A percentile compares a stretch with the other conserved stretches of the same genome.
phyloP scores from a whole-genome alignment of 2,329 filamentous ascomycete genomes.

The Apiospora marii region DNA sequence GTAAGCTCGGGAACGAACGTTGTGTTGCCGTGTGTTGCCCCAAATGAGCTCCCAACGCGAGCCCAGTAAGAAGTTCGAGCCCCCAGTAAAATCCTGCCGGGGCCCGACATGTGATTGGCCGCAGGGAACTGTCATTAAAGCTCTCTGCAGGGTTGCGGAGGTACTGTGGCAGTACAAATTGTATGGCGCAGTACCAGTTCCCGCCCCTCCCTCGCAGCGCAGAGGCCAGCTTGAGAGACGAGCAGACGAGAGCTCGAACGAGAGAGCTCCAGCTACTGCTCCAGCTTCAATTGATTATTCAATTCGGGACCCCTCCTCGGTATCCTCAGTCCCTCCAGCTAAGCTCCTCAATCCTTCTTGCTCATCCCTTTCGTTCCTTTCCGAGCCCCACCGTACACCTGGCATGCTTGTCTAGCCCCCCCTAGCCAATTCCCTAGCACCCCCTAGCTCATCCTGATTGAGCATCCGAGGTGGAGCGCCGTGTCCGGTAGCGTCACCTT shows the following conservation, averaged over 20 bases:
- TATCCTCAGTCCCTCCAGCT: not conserved
- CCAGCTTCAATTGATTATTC: too few relatives aligned
- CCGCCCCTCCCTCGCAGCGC: not conserved
- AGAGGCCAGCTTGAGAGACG: not conserved
- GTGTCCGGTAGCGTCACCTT: not conserved
- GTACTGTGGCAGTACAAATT: not conserved
- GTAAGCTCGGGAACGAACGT: not conserved
- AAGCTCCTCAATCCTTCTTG: not conserved
- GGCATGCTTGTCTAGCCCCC: conserved; percentile 2
- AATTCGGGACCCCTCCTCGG: not conserved
- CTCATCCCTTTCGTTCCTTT: not conserved
- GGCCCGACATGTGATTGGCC: not conserved
- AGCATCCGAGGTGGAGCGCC: not conserved
- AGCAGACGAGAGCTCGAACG: too few relatives aligned
- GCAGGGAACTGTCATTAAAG: not conserved
- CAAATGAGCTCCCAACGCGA: not conserved
- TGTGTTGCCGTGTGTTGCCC: not conserved
- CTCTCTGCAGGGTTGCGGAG: not conserved
- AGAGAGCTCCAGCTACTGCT: too few relatives aligned
- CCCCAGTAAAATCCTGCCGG: not conserved
- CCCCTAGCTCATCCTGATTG: not conserved
- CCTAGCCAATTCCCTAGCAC: not conserved
- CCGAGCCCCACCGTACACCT: not conserved
- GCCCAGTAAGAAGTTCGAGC: not conserved
- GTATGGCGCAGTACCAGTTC: not conserved